phyloP scores from a whole-genome alignment of 192 early-diverging fungal genomes.

The Coemansia sp. region DNA sequence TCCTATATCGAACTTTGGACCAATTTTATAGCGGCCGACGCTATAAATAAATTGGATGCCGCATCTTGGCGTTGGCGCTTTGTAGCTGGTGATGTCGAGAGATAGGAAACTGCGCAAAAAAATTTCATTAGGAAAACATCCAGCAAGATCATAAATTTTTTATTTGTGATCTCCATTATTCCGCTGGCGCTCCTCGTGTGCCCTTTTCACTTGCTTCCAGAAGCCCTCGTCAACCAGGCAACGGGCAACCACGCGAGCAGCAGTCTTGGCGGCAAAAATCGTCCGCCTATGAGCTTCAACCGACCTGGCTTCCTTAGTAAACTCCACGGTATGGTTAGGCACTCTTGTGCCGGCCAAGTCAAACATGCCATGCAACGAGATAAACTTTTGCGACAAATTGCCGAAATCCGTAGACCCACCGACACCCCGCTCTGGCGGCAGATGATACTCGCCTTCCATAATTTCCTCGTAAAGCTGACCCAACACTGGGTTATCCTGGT shows the following conservation, averaged over 20 bases:
- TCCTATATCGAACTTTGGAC: not conserved
- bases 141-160: not conserved
- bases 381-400: conserved; percentile 69
- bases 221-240: conserved; percentile 56
- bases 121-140: not conserved
- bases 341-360: conserved; percentile 59
- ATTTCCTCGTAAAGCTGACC: conserved; percentile 53
- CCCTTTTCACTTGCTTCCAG: conserved; percentile 46
- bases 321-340: conserved; percentile 68
- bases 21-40: not conserved
- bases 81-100: not conserved
- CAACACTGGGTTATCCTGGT: conserved; percentile 60
- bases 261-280: conserved; percentile 59
- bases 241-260: conserved; percentile 56
- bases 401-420: conserved; percentile 75
- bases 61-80: not conserved
- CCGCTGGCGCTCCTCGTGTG: conserved; percentile 12
- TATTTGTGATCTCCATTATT: not conserved
- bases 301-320: conserved; percentile 63
- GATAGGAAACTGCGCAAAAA: not conserved
- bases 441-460: conserved; percentile 36
- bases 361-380: conserved; percentile 60
- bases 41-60: not conserved
- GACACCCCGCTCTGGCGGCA: conserved; percentile 26
- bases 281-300: conserved; percentile 62